phyloP scores from a whole-genome alignment of 768 basidiomycete species.

The Melanogaster broomeanus region DNA sequence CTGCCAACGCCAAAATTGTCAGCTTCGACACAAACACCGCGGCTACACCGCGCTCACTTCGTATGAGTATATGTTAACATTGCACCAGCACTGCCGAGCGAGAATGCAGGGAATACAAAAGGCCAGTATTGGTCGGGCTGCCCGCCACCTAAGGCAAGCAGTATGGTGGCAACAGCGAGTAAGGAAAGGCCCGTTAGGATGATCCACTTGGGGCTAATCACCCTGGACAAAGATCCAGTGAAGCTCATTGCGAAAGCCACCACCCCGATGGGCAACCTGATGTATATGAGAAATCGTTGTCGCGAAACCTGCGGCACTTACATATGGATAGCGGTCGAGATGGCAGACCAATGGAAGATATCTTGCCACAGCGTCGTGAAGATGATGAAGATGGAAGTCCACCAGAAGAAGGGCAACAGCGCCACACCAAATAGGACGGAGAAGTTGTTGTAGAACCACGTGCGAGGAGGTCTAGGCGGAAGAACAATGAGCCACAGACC shows the following conservation, averaged over 20 bases:
- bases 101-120: constrained; percentile 50
- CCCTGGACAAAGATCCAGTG: constrained; percentile 40
- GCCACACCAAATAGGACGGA: constrained; percentile 39
- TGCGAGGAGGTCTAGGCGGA: constrained; percentile 38
- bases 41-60: constrained; percentile 38
- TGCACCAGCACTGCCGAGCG: constrained; percentile 47
- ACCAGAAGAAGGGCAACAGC: constrained; percentile 45
- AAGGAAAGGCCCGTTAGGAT: constrained; percentile 44
- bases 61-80: constrained; percentile 48
- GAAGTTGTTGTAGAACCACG: constrained; percentile 45
- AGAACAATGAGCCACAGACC: background rate
- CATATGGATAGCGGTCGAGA: constrained; percentile 43
- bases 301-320: constrained; percentile 14
- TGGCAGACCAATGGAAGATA: constrained; percentile 43
- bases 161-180: constrained; percentile 37
- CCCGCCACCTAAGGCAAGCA: constrained; percentile 46
- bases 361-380: constrained; percentile 43
- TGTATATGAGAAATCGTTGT: constrained; percentile 2
- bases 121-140: constrained; percentile 45
- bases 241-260: constrained; percentile 38
- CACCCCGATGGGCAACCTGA: constrained; percentile 44
- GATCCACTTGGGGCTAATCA: constrained; percentile 44
- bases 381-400: constrained; percentile 34
- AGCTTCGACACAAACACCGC: background rate
- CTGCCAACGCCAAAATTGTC: constrained; percentile 22